Percentiles rank a stretch among this genome's conserved stretches.
Conservation (phyloP, 176 grass and related monocot genomes). For the Ensete ventricosum region DNA sequence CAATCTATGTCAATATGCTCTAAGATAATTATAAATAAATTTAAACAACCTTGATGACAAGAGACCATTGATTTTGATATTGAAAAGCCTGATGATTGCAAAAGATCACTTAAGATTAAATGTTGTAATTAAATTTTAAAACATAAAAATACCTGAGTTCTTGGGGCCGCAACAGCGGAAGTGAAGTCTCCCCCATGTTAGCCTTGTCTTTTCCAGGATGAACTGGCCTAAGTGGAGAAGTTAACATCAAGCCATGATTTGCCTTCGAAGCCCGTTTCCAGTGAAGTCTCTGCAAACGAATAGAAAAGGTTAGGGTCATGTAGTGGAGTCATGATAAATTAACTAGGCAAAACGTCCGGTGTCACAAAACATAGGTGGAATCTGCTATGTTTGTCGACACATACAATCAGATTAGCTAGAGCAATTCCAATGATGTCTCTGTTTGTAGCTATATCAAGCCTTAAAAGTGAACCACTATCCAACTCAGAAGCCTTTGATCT, state of each 20-base stretch:
- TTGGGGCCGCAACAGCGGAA: constrained; percentile 28
- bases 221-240: constrained; percentile 35
- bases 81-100: neutral
- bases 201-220: constrained; percentile 2
- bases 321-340: neutral
- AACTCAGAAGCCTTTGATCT: constrained; percentile 40
- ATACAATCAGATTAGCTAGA: constrained; percentile 39
- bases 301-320: neutral
- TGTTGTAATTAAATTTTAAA: neutral
- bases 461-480: constrained; percentile 33
- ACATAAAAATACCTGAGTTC: constrained; percentile 33
- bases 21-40: neutral
- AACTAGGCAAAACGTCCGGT: neutral
- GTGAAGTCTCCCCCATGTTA: neutral
- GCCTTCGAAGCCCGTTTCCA: constrained; percentile 41
- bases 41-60: neutral
- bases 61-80: neutral
- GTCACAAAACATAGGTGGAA: neutral
- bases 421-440: constrained; percentile 45
- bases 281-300: constrained; percentile 33
- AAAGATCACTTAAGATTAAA: constrained; percentile 7
- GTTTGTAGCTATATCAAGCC: constrained; percentile 31
- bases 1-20: constrained; percentile 2
- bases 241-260: constrained; percentile 37
- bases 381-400: neutral